Evolutionary conservation across 441 rosid genomes (phyloP), one percentile per base, ranked within the genome.

Genomic region (Euphorbia celastroides): DNA sequence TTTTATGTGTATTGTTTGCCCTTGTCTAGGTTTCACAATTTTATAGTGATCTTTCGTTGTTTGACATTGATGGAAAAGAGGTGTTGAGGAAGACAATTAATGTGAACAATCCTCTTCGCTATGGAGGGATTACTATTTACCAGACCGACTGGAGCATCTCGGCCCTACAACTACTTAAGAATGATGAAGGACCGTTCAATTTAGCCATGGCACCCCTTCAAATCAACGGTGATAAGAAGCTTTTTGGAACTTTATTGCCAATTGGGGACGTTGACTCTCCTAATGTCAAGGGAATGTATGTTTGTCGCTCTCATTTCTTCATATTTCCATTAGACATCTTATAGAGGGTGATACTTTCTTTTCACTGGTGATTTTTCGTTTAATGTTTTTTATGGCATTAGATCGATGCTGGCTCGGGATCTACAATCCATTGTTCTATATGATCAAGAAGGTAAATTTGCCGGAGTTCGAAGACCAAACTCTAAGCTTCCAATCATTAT

Each of bases 391-490:
- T 25, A 7, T 19, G 38, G n/a, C 28, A 25, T 27, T 86, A 93
- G 99, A 84, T 91, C 97, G 44, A 91, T 88, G 96, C 94, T 93
- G 57, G 99, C 99, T 79, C 86, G 97, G 65, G 96, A 93, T 84
- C 90, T 93, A 46, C 98, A 90, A 50, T 90, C 97, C 30, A 80
- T 93, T 69, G 81, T 89, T 61, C 73, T 89, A 8, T 90, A 89
- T 62, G 97, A 91, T 79, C 80, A 81, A 76, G 95, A 91, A 57
- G 96, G 97, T 65, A 91, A 89, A 34, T 93, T 93, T 46, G 88
- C 77, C 23, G 99, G 99, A 62, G 84, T 93, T 17, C 83, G 96
- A 74, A 78, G 96, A 65, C 97, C 99, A 22, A 91, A 78, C 84
- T 93, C 97, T 22, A 88, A 85, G 79, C 99, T 91, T 74, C 95